Percentiles rank a stretch among this genome's conserved stretches.
These are phyloP conservation scores for Fonsecaea pugnacius DNA, from an alignment of 2,329 filamentous ascomycete genomes.

Conservation along the genomic window DNA sequence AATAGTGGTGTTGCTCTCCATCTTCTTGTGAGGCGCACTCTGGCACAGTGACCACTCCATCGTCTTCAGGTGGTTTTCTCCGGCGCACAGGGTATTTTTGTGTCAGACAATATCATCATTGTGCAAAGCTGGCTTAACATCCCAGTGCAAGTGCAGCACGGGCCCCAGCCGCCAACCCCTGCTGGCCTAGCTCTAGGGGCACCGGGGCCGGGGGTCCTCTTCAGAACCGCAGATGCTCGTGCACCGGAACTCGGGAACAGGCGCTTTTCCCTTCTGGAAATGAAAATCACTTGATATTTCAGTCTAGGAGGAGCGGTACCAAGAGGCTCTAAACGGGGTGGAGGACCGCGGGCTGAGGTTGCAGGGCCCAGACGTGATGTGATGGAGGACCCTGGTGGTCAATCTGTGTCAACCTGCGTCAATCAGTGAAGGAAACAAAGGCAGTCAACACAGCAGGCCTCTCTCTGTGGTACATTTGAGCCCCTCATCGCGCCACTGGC, in stretches of 20 bases:
- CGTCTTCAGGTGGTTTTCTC: neutral
- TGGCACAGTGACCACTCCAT: neutral
- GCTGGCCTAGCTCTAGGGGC: neutral
- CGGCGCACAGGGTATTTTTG: neutral
- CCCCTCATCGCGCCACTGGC: neutral
- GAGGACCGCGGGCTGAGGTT: neutral
- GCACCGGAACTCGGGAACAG: slow-evolving; percentile 23
- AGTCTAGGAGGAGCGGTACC: neutral
- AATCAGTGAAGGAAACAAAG: slow-evolving; percentile 9
- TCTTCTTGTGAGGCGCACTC: neutral
- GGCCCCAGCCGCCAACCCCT: neutral
- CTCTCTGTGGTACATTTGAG: neutral
- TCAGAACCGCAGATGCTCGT: slow-evolving; percentile 6
- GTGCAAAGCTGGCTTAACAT: neutral
- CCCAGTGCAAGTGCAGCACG: neutral
- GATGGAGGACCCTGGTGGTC: slow-evolving; percentile 13
- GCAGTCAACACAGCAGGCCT: slow-evolving; percentile 1
- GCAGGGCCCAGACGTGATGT: slow-evolving; percentile 21
- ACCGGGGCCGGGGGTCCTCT: neutral
- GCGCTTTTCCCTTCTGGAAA: slow-evolving; percentile 10
- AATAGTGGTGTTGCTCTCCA: neutral
- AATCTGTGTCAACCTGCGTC: slow-evolving; percentile 21
- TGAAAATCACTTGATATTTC: slow-evolving; percentile 1
- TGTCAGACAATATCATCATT: neutral
- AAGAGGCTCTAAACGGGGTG: slow-evolving; percentile 4